These are phyloP conservation scores for Hymenoscyphus repandus DNA, from an alignment of 2,329 filamentous ascomycete species.

Conservation along the genomic window DNA sequence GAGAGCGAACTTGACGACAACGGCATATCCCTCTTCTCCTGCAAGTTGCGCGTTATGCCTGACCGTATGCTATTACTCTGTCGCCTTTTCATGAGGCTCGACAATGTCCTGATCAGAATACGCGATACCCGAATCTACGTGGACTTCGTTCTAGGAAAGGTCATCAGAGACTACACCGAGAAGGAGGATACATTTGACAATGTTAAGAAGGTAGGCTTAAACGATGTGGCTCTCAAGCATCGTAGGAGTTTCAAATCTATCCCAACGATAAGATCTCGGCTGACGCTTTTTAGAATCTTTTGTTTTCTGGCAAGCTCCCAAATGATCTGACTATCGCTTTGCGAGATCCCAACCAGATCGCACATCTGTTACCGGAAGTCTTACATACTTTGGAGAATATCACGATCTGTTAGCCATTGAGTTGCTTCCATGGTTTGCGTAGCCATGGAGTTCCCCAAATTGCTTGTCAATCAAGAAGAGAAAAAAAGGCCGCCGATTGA, in stretches of 20 bases:
- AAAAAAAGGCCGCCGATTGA: too few species aligned
- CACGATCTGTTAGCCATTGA: constrained; percentile 16
- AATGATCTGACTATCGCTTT: constrained; percentile 73
- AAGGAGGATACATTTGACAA: constrained; percentile 76
- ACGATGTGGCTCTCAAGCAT: background rate
- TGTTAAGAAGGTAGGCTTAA: constrained; percentile 59
- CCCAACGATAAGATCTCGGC: background rate
- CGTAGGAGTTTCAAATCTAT: background rate
- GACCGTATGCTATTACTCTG: constrained; percentile 77
- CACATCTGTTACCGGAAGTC: constrained; percentile 64
- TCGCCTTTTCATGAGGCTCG: constrained; percentile 87
- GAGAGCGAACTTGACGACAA: constrained; percentile 98
- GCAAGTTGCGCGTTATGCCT: constrained; percentile 91
- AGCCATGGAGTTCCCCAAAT: background rate
- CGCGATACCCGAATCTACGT: constrained; percentile 89
- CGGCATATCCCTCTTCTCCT: constrained; percentile 83
- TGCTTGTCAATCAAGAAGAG: background rate
- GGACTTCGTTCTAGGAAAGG: constrained; percentile 73
- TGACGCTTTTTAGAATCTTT: constrained; percentile 39
- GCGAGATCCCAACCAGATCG: constrained; percentile 73
- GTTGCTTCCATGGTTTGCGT: background rate
- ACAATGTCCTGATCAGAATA: constrained; percentile 82
- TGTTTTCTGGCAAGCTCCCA: constrained; percentile 46
- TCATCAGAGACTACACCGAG: constrained; percentile 86
- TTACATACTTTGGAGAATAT: constrained; percentile 57